phyloP scores from a whole-genome alignment of 805 yeast species.

The Candida michaelii region DNA sequence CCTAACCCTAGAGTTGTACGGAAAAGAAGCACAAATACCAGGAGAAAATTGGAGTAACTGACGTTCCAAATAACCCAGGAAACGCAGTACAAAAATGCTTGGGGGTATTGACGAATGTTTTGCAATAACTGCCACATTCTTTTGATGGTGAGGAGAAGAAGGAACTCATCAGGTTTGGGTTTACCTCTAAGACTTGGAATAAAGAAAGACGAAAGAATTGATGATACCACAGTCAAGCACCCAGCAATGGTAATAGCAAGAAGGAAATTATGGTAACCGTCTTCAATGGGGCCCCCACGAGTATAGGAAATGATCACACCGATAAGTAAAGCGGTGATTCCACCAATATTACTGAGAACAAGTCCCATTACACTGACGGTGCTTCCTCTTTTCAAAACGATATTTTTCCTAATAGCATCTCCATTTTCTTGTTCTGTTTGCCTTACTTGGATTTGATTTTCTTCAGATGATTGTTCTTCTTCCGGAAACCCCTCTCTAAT shows the following conservation, averaged over 20 bases:
- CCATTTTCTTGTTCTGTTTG: neutral
- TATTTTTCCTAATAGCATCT: slow-evolving; percentile 24
- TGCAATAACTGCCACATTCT: slow-evolving; percentile 24
- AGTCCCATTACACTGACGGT: slow-evolving; percentile 39
- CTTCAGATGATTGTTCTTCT: too few relatives aligned
- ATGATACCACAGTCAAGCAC: slow-evolving; percentile 27
- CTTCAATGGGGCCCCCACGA: slow-evolving; percentile 21
- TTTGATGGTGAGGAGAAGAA: slow-evolving; percentile 26
- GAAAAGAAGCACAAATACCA: slow-evolving; percentile 35
- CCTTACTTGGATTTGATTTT: too few relatives aligned
- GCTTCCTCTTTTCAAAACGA: slow-evolving; percentile 30
- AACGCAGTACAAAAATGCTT: slow-evolving; percentile 36
- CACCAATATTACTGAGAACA: slow-evolving; percentile 36
- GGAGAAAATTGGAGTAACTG: slow-evolving; percentile 32
- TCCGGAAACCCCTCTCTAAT: too few relatives aligned
- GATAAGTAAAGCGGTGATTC: slow-evolving; percentile 34
- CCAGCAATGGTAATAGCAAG: slow-evolving; percentile 42
- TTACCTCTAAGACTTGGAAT: slow-evolving; percentile 33
- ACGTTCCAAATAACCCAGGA: slow-evolving; percentile 46
- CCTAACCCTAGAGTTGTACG: slow-evolving; percentile 42
- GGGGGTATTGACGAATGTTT: slow-evolving; percentile 27
- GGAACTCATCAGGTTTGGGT: slow-evolving; percentile 22
- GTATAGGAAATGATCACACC: slow-evolving; percentile 38
- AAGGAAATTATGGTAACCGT: slow-evolving; percentile 34
- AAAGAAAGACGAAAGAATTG: slow-evolving; percentile 23